Evolutionary conservation across 1,139 yeast species (phyloP), one percentile per base, ranked within the genome.

Genomic region (Kodamaea plutei): DNA sequence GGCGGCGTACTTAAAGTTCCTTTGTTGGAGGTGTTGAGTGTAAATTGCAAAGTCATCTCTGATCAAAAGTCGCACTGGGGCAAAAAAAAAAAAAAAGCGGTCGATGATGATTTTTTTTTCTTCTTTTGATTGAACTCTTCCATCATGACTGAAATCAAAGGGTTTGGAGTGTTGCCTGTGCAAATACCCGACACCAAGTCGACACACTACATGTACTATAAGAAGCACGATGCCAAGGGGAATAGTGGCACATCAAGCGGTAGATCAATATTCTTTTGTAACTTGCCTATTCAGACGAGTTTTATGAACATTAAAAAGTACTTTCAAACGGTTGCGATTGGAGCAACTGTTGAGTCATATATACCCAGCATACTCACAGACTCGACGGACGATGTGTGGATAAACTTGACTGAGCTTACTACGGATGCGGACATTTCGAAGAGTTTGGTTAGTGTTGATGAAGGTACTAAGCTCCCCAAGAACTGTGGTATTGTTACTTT

Each of bases 401-500:
- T 83, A 20, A 77, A 80, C 50, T 57, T 82, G 35, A 66, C 78
- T 6, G 65, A 66, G 37, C 60, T 83, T 34, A 79, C 88, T 0
- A 73, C 80, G 6, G 83, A 77, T 38, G 63, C 79, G 33, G 71
- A 71, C 48, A 56, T 65, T 16, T 29, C 35, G 15, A 32, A 34
- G 14, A 35, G 34, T 14, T 37, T 38, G 19, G 31, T 25, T 8
- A 20, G 13, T 11, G 44, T 51, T 17, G 44, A 35, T 11, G 43
- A 44, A 21, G 40, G 41, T 8, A 53, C 69, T 23, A 69, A 66
- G 38, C 63, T 82, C 23, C 94, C 93, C 25, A 75, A 76, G 45
- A 79, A 82, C 39, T 78, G 88, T 44, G 93, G 84, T 1, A 63
- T 85, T 10, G 68, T 87, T 19, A 76, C 77, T 16, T 79, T 89